Percentiles rank a stretch among this genome's conserved stretches.
phyloP scores from a whole-genome alignment of 208 protist species.

The Leishmania turanica region DNA sequence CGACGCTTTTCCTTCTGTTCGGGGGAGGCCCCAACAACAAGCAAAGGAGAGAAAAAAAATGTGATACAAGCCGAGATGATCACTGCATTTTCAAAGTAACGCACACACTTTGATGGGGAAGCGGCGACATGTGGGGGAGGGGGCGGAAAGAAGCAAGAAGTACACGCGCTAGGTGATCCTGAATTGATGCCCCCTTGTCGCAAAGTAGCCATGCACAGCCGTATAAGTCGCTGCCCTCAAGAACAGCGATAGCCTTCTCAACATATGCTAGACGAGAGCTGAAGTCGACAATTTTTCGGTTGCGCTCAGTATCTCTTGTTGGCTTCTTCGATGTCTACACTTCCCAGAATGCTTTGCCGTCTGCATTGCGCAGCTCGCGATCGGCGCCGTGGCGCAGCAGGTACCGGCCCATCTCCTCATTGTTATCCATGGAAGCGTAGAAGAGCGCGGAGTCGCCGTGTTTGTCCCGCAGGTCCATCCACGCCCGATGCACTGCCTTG shows the following conservation, averaged over 20 bases:
- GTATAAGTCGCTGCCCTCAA: not conserved
- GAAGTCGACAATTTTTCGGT: not conserved
- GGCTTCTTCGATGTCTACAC: conserved; percentile 40
- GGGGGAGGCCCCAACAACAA: too few species aligned
- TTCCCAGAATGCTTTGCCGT: conserved; percentile 91
- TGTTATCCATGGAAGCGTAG: conserved; percentile 92
- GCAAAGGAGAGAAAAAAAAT: not conserved
- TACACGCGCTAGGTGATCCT: too few species aligned
- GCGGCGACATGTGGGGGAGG: not conserved
- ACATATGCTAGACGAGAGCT: not conserved
- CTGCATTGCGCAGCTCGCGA: conserved; percentile 83
- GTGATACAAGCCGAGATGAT: not conserved
- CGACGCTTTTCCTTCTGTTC: not conserved
- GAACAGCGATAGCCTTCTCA: not conserved
- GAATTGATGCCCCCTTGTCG: not conserved
- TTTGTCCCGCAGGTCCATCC: conserved; percentile 83
- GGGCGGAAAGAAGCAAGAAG: not conserved
- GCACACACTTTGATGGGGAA: not conserved
- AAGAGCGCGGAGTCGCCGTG: conserved; percentile 88
- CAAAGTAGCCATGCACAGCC: not conserved
- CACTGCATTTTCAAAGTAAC: not conserved
- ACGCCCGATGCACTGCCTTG: conserved; percentile 54
- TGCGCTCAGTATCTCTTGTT: not conserved
- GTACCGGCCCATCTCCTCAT: conserved; percentile 87
- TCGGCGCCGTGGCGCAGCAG: conserved; percentile 83